Evolutionary conservation across 1,284 basidiomycete species (phyloP), one percentile per base, ranked within the genome.

Genomic region (Leccinum huronense): DNA sequence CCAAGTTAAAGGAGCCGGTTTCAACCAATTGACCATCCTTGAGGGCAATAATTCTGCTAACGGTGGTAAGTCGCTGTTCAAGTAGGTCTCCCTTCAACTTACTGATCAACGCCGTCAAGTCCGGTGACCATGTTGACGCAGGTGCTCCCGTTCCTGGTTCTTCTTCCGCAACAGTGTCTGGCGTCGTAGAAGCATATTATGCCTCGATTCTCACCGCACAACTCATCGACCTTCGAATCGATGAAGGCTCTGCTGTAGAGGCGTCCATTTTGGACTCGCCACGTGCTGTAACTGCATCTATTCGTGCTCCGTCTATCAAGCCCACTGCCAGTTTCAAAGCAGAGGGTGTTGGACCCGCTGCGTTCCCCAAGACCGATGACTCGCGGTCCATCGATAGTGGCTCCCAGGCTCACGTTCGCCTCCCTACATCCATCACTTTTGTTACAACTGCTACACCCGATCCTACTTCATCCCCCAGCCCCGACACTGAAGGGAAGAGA

Each of bases 11-110:
- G 56, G 77, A 85, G 9, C 93, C 94, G 64, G 86, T 84, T 75
- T 95, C 94, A 56, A 88, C 81, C 59, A 95, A 89, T 72, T 87
- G 86, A 8, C 93, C 91, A 75, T 94, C 87, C 69, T 90, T 90
- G 62, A 94, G 83, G 38, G 93, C 91, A 60, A 94, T 75, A 68
- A 95, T 95, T 62, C 91, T 93, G 68, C 53, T 31, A 11, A 48
- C 1, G 3, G 53, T 27, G 40, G 27, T 72, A 33, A 65, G 58
- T 4, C 19, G 36, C 13, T 10, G 8, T 38, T 54, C 30, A 4
- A 36, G 11, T 5, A 57, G 1, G 14, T 23, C 9, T 16, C 10
- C 36, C 9, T 60, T 65, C 63, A 38, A 82, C 90, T 77, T 73
- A 93, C 91, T 69, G 89, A 3, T 73, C 72, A 1, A 74, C 45